Base-by-base conservation (phyloP, 192 early-diverging fungal genomes). In the Coemansia sp. region DNA sequence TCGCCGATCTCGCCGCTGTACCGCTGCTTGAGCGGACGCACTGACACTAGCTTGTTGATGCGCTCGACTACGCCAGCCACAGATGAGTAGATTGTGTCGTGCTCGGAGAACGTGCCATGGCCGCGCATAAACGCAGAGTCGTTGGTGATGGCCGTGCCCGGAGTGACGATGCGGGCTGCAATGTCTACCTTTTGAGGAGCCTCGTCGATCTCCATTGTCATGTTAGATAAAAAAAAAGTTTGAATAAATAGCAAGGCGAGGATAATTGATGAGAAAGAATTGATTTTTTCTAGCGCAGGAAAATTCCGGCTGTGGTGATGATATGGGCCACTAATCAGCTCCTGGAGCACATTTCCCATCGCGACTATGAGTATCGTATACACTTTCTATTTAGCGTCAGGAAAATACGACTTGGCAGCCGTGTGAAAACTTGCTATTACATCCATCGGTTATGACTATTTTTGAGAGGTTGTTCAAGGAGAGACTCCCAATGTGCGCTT, bases 1-100 rank as follows among this genome's bases (percentile, higher is more conserved):
- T 99, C 96, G 46, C 98, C 98, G 69, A 98, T 94, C 72, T 97
- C 94, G 46, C 94, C 95, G 24, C 86, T 86, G 69, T 94, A 98
- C 85, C 96, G 85, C 70, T 92, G 86, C 57, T 95, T 91, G 50
- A 98, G 82, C 24, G 96, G 90, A 37, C 87, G 85, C 34, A 99
- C 95, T 1, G 94, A 93, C 39, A 99, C 87, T 37, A 99, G 87
- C 81, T 96, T 97, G 87, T 98, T 98, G 69, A 98, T 95, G 48
- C 93, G 88, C 64, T 97, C 94, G 6, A 98, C 91, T 1, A 89
- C 88, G 51, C 98, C 98, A 1, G 93, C 92, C 35, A 98, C 89
- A 34, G 94, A 93, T 10, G 94, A 92, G 41, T 93, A 86, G 16
- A 97, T 87, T 10, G 83, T 83, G 46, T 84, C 86, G 31, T 89